Conservation (phyloP, 2,329 filamentous ascomycete genomes). For the Ceratocystis colombiana region DNA sequence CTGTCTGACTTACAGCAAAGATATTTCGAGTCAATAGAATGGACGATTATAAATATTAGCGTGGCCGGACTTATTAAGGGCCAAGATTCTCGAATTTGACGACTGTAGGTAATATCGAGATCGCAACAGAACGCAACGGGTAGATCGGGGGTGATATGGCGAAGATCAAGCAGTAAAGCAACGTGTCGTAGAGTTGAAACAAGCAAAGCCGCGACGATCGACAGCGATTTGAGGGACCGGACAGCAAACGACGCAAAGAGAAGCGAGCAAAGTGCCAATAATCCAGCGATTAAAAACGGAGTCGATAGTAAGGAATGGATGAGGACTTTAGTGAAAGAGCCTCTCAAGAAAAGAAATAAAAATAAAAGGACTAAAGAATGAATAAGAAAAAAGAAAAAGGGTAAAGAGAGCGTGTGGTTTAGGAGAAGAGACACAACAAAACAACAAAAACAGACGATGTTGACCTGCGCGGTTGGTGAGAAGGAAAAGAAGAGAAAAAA, state of each 20-base stretch:
- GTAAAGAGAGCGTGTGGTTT: not conserved
- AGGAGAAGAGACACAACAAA: slow-evolving; percentile 4
- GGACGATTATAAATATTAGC: not conserved
- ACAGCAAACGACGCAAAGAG: not conserved
- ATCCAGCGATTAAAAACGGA: slow-evolving; percentile 5
- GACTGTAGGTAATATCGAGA: not conserved
- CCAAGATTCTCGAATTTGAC: not conserved
- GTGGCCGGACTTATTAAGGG: not conserved
- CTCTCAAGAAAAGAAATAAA: not conserved
- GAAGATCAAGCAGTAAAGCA: slow-evolving; percentile 2
- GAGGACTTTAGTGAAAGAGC: not conserved
- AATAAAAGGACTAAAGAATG: slow-evolving; percentile 12
- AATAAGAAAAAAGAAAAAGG: slow-evolving; percentile 12
- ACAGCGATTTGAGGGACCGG: not conserved
- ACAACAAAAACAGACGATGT: slow-evolving; percentile 15
- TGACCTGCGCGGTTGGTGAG: slow-evolving; percentile 20
- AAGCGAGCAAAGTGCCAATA: not conserved
- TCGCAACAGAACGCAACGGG: not conserved
- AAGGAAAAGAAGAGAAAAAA: slow-evolving; percentile 15
- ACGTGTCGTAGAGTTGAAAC: not conserved
- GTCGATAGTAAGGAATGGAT: slow-evolving; percentile 10
- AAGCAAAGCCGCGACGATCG: slow-evolving; percentile 3
- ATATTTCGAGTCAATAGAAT: not conserved
- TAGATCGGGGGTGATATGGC: not conserved
- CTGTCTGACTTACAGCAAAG: not conserved